Conservation (phyloP, 2,329 filamentous ascomycete species). For the Aureobasidium mangrovei region DNA sequence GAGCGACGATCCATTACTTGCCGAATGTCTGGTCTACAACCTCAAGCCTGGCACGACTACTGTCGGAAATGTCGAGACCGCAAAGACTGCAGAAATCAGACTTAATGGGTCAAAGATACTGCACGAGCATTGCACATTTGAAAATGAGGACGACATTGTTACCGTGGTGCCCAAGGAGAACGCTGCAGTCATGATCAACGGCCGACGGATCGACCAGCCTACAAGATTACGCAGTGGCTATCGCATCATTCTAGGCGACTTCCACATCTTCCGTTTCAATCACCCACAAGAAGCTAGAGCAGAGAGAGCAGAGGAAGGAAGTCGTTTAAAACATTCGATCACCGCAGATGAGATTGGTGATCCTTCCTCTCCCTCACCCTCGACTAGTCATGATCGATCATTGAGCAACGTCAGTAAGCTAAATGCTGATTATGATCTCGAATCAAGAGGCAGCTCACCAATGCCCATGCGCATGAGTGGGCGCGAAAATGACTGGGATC, state of each 20-base stretch:
- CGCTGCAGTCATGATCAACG: conserved; percentile 98
- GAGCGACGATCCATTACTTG: conserved; percentile 70
- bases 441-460: conserved; percentile 72
- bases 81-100: conserved; percentile 76
- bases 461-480: conserved; percentile 53
- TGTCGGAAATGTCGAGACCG: conserved; percentile 87
- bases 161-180: conserved; percentile 80
- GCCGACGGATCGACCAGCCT: conserved; percentile 76
- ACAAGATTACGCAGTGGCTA: conserved; percentile 84
- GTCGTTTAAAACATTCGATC: conserved; percentile 74
- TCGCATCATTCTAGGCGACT: conserved; percentile 91
- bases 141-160: conserved; percentile 88
- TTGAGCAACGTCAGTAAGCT: conserved; percentile 60
- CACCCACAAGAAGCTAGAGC: conserved; percentile 92
- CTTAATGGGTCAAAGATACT: conserved; percentile 90
- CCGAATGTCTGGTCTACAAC: conserved; percentile 96
- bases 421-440: conserved; percentile 65
- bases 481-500: conserved; percentile 82
- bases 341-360: conserved; percentile 52
- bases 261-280: conserved; percentile 98
- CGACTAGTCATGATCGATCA: conserved; percentile 58
- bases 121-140: conserved; percentile 85
- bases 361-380: conserved; percentile 51
- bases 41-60: conserved; percentile 90
- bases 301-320: conserved; percentile 74